Conservation (phyloP, 371 early-diverging fungal genomes). For the Entomophthora muscae region DNA sequence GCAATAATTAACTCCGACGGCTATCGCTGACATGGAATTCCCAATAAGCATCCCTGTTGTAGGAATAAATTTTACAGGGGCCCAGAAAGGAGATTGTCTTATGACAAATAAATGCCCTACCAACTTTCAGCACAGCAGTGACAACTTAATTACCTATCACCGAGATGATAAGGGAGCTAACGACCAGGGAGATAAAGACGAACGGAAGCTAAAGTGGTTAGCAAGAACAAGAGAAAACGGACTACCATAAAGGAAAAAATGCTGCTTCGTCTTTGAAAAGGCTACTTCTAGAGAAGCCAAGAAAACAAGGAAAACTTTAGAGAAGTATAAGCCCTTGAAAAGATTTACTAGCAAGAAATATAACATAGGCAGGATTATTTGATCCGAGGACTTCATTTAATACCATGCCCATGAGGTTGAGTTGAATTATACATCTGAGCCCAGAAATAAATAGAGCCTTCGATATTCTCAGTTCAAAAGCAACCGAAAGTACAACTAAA, state of each 20-base stretch:
- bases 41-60: conserved; percentile 77
- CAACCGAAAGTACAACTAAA: background rate
- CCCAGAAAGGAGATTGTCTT: conserved; percentile 33
- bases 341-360: conserved; percentile 10
- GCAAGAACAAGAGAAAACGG: background rate
- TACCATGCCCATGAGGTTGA: conserved; percentile 30
- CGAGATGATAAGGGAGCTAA: conserved; percentile 11
- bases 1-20: conserved; percentile 31
- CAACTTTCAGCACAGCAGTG: background rate
- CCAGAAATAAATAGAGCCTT: conserved; percentile 28
- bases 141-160: conserved; percentile 9
- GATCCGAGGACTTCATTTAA: conserved; percentile 12
- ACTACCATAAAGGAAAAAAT: conserved; percentile 12
- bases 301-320: conserved; percentile 7
- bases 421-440: conserved; percentile 34
- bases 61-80: conserved; percentile 69
- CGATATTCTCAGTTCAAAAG: background rate
- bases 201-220: conserved; percentile 9
- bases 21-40: conserved; percentile 65
- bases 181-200: conserved; percentile 7
- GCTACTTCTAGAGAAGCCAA: conserved; percentile 12
- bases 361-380: conserved; percentile 10
- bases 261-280: conserved; percentile 10
- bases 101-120: conserved; percentile 8
- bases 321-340: background rate